phyloP scores from a whole-genome alignment of 768 basidiomycete genomes.

The Aureoboletus auriporus region DNA sequence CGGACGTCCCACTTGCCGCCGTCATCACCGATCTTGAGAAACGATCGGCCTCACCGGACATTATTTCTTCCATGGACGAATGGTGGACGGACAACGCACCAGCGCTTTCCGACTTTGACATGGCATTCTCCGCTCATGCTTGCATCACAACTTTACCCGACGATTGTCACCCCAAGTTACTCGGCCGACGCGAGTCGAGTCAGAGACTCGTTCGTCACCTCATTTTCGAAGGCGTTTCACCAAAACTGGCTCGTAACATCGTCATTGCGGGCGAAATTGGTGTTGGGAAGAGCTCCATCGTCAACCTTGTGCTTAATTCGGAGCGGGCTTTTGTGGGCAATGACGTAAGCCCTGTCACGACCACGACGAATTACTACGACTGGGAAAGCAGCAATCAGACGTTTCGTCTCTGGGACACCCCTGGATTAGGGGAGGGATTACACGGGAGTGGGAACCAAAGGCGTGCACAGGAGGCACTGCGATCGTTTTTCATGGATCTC shows the following conservation, averaged over 20 bases:
- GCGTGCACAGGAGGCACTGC: conserved; percentile 18
- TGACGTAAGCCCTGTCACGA: conserved; percentile 17
- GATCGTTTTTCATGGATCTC: conserved; percentile 19
- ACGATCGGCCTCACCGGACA: conserved; percentile 9
- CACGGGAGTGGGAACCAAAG: conserved; percentile 15
- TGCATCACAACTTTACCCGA: conserved; percentile 21
- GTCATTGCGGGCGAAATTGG: conserved; percentile 25
- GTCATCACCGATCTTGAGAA: conserved; percentile 34
- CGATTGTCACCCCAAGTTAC: conserved; percentile 17
- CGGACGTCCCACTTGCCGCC: conserved; percentile 20
- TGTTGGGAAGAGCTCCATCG: conserved; percentile 27
- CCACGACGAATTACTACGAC: conserved; percentile 8
- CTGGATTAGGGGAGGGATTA: conserved; percentile 25
- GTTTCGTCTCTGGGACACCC: conserved; percentile 29
- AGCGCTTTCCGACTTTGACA: conserved; percentile 26
- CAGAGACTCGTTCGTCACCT: conserved; percentile 13
- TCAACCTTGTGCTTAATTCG: conserved; percentile 24
- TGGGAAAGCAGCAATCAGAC: conserved; percentile 6
- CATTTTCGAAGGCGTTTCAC: conserved; percentile 16
- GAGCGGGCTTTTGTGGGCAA: conserved; percentile 17
- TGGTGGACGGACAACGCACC: conserved; percentile 37
- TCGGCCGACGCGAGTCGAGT: conserved; percentile 17
- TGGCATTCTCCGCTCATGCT: conserved; percentile 29
- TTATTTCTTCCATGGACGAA: conserved; percentile 28
- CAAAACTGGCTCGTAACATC: conserved; percentile 20